These are phyloP conservation scores for Neonectria punicea DNA, from an alignment of 2,329 filamentous ascomycete genomes.

Conservation along the genomic window DNA sequence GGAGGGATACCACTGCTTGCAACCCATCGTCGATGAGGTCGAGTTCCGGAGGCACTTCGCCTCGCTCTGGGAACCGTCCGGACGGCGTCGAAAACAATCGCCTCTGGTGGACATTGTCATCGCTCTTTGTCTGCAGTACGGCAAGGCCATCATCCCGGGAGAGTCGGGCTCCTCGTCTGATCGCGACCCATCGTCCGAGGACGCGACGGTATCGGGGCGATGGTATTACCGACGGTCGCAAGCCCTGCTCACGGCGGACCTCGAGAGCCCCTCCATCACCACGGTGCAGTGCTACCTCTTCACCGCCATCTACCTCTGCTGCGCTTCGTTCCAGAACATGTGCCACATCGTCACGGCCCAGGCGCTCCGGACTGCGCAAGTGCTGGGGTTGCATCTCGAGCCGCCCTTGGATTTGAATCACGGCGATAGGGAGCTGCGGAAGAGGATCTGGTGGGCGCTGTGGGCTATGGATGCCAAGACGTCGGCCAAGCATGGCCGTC, in stretches of 20 bases:
- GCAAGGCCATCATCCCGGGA: slow-evolving; percentile 40
- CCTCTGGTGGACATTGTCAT: slow-evolving; percentile 63
- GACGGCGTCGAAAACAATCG: slow-evolving; percentile 52
- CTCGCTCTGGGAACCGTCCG: slow-evolving; percentile 50
- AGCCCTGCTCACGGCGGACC: slow-evolving; percentile 53
- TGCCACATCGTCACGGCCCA: slow-evolving; percentile 52
- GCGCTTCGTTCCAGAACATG: slow-evolving; percentile 60
- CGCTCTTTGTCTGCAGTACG: slow-evolving; percentile 62
- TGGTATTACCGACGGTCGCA: slow-evolving; percentile 60
- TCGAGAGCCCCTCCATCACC: slow-evolving; percentile 58
- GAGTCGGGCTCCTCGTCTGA: slow-evolving; percentile 3
- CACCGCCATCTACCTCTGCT: slow-evolving; percentile 57
- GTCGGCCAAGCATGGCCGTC: slow-evolving; percentile 59
- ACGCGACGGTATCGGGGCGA: slow-evolving; percentile 56
- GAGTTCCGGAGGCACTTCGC: slow-evolving; percentile 57
- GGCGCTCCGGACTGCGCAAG: slow-evolving; percentile 57
- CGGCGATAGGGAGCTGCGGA: slow-evolving; percentile 55
- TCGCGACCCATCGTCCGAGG: slow-evolving; percentile 32
- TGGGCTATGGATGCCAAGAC: slow-evolving; percentile 60
- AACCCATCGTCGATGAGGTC: slow-evolving; percentile 55
- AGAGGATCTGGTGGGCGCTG: slow-evolving; percentile 63
- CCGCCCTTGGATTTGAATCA: slow-evolving; percentile 49
- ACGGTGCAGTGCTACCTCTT: slow-evolving; percentile 61
- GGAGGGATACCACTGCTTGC: slow-evolving; percentile 54
- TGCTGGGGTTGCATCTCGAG: slow-evolving; percentile 60